Conservation (phyloP, 495 filamentous ascomycete species). For the Lentithecium fluviatile region DNA sequence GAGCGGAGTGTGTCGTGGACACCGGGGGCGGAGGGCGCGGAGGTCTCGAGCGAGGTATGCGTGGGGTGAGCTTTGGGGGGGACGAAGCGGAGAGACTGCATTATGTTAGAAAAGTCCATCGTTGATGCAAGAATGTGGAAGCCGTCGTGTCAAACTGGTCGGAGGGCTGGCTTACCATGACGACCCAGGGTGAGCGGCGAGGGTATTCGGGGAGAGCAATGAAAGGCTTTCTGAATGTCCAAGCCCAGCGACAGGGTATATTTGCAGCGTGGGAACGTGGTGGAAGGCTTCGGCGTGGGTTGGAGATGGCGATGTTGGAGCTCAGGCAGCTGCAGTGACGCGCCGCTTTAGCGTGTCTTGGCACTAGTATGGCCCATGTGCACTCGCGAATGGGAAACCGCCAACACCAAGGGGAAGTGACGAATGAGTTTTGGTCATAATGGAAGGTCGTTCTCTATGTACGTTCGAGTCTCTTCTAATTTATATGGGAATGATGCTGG, state of each 20-base stretch:
- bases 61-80: slow-evolving; percentile 61
- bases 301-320: neutral
- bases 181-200: no score
- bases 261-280: no score
- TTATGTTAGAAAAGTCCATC: neutral
- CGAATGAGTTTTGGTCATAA: no score
- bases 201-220: neutral
- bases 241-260: no score
- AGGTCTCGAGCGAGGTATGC: slow-evolving; percentile 44
- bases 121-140: no score
- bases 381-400: no score
- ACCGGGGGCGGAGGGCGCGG: slow-evolving; percentile 85
- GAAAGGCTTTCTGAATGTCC: no score
- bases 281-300: neutral
- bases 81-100: slow-evolving; percentile 83
- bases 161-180: slow-evolving; percentile 9
- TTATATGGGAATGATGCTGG: slow-evolving; percentile 19
- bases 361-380: neutral
- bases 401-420: no score
- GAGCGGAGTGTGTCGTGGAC: slow-evolving; percentile 88
- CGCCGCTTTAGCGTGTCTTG: slow-evolving; percentile 2
- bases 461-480: neutral
- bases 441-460: no score
- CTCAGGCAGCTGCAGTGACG: slow-evolving; percentile 10
- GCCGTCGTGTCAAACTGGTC: slow-evolving; percentile 12